Evolutionary conservation across 495 filamentous ascomycete species (phyloP).

Genomic region (Podospora pseudopauciseta): DNA sequence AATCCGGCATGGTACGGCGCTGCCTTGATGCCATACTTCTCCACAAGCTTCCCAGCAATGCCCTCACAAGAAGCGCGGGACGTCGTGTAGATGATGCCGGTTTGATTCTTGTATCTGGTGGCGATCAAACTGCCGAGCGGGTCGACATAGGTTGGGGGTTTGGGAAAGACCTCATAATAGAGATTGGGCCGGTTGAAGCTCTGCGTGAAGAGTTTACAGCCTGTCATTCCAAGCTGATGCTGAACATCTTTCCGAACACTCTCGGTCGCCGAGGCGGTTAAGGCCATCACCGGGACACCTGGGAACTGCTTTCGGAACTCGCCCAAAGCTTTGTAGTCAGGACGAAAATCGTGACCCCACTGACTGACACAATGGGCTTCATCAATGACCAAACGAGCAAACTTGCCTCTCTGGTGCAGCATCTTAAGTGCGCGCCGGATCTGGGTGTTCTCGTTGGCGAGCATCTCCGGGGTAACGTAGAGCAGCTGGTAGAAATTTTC

Average conservation of each 20-base stretch:
- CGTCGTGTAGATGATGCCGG: slow-evolving; percentile 92
- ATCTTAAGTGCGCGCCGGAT: slow-evolving; percentile 59
- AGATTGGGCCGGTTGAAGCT: slow-evolving; percentile 95
- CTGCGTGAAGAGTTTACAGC: slow-evolving; percentile 73
- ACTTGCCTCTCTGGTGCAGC: slow-evolving; percentile 60
- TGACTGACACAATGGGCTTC: slow-evolving; percentile 98
- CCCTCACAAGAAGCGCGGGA: slow-evolving; percentile 79
- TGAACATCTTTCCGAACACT: slow-evolving; percentile 89
- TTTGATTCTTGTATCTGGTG: slow-evolving; percentile 59
- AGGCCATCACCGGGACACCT: slow-evolving; percentile 82
- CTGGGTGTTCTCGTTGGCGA: slow-evolving; percentile 62
- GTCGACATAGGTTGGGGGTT: slow-evolving; percentile 51
- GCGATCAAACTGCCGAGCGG: slow-evolving; percentile 72
- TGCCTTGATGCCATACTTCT: slow-evolving; percentile 63
- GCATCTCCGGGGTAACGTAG: slow-evolving; percentile 96
- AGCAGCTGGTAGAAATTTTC: slow-evolving; percentile 75
- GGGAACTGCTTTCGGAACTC: slow-evolving; percentile 63
- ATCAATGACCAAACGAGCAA: slow-evolving; percentile 93
- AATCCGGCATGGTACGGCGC: slow-evolving; percentile 84
- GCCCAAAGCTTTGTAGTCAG: slow-evolving; percentile 88
- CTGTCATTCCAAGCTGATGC: slow-evolving; percentile 74
- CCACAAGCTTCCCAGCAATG: slow-evolving; percentile 63
- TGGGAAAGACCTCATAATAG: slow-evolving; percentile 71
- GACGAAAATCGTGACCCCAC: slow-evolving; percentile 98
- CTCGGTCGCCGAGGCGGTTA: slow-evolving; percentile 92